Evolutionary conservation across 2,329 filamentous ascomycete species (phyloP).

Genomic region (Exophiala spinifera): DNA sequence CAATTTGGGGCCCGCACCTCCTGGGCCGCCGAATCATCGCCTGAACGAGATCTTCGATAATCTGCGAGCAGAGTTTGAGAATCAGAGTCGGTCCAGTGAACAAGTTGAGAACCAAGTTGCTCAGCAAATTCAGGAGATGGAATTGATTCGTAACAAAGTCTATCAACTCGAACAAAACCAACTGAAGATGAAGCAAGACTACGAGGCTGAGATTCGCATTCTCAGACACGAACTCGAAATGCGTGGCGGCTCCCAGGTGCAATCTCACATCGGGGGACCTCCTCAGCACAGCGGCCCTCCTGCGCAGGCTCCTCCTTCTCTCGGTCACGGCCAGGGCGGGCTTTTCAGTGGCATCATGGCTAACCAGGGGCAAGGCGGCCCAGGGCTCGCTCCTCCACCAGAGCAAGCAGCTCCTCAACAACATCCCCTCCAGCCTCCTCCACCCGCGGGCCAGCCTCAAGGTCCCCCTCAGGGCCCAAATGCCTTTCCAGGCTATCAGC

Average conservation of each 20-base stretch:
- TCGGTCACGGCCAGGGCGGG: conserved; percentile 83
- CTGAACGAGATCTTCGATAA: conserved; percentile 90
- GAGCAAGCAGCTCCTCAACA: conserved; percentile 56
- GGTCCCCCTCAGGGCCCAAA: conserved; percentile 71
- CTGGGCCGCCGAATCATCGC: conserved; percentile 59
- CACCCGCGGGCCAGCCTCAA: conserved; percentile 36
- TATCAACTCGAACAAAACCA: conserved; percentile 90
- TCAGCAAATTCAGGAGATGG: conserved; percentile 89
- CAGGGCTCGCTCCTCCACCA: conserved; percentile 75
- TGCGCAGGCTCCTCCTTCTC: conserved; percentile 77
- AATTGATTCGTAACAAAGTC: conserved; percentile 88
- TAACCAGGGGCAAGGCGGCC: conserved; percentile 78
- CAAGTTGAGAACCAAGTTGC: conserved; percentile 96
- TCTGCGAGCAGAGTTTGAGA: conserved; percentile 87
- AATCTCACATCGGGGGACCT: conserved; percentile 66
- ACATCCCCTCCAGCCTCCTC: conserved; percentile 59
- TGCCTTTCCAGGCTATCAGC: conserved; percentile 69
- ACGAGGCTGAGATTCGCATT: conserved; percentile 84
- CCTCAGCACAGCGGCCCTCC: conserved; percentile 71
- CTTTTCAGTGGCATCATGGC: conserved; percentile 96
- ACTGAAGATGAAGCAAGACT: conserved; percentile 84
- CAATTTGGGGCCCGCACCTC: conserved; percentile 45
- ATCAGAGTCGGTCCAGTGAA: conserved; percentile 73
- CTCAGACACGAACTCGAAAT: conserved; percentile 84
- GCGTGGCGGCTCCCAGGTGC: conserved; percentile 59